Evolutionary conservation across 805 yeast genomes (phyloP), one percentile per base, ranked within the genome.

Genomic region (Maudiozyma turicensis): DNA sequence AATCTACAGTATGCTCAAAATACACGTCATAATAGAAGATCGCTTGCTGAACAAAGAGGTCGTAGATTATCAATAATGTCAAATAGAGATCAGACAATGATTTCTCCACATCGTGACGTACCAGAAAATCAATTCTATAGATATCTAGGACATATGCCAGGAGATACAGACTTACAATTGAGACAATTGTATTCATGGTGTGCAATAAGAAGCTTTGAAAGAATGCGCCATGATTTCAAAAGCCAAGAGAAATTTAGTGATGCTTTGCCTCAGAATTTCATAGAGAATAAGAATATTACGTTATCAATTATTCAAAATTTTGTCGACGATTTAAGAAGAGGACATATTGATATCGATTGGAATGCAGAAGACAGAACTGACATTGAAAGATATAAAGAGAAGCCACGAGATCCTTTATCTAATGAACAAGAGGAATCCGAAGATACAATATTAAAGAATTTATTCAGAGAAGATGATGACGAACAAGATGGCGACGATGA

Each of bases 171-270:
- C 39, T 48, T 61, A 43, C 65, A 61, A 48, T 52, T 65, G 44
- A 57, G 58, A 49, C 66, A 64, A 46, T 55, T 65, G 20, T 63
- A 61, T 50, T 58, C 54, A 40, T 65, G 69, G 69, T 64, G 69
- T 48, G 49, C 63, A 8, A 59, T 60, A 13, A 54, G 66, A 35
- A 43, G 60, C 2, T 44, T 59, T 26, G 54, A 57, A 43, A 59
- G 54, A 29, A 38, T 59, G 40, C 54, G 54, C 31, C 14, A 43
- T 28, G 39, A 40, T n/a, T 6, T 34, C 14, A 39, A 38, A 39
- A 26, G 47, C 37, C 15, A 43, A 26, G 37, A 46, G 44, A 11
- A 14, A 28, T n/a, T 31, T 31, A 31, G 30, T n/a, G 44, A 31
- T 5, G 34, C 29, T 5, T 32, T 42, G 9, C 37, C 44, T n/a